A percentile compares a stretch with the other conserved stretches of the same genome.
Evolutionary conservation across 169 alveolate genomes (phyloP).

Genomic region (Plasmodium gaboni): DNA sequence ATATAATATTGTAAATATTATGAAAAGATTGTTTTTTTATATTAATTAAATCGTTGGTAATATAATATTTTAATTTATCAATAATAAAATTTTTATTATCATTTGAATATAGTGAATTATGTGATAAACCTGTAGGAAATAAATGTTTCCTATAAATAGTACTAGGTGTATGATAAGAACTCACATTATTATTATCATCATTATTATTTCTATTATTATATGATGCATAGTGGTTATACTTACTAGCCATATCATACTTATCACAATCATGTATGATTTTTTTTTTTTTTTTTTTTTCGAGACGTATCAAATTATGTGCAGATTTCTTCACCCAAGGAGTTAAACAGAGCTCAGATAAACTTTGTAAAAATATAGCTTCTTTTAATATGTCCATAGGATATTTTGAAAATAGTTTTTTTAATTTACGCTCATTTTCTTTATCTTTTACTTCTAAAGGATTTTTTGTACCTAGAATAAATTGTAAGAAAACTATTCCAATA

Average conservation of each 20-base stretch:
- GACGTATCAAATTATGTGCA: constrained; percentile 4
- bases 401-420: constrained; percentile 41
- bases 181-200: too few relatives aligned
- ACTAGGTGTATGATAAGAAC: too few relatives aligned
- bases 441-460: constrained; percentile 70
- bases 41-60: constrained; percentile 8
- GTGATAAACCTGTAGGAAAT: too few relatives aligned
- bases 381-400: constrained; percentile 46
- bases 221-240: too few relatives aligned
- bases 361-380: constrained; percentile 65
- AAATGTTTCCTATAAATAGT: too few relatives aligned
- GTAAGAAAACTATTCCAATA: constrained; percentile 58
- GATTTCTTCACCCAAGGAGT: constrained; percentile 22
- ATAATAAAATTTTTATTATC: constrained; percentile 29
- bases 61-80: constrained; percentile 8
- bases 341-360: constrained; percentile 60
- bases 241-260: too few relatives aligned
- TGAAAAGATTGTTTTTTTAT: constrained; percentile 14
- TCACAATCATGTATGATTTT: too few relatives aligned
- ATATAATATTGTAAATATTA: constrained; percentile 1
- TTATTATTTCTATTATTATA: too few relatives aligned
- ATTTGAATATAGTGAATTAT: constrained; percentile 8
- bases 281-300: background rate
- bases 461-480: constrained; percentile 66
- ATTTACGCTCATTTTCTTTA: constrained; percentile 36